phyloP scores from a whole-genome alignment of 129 eudicot species.

The Flaveria linearis region DNA sequence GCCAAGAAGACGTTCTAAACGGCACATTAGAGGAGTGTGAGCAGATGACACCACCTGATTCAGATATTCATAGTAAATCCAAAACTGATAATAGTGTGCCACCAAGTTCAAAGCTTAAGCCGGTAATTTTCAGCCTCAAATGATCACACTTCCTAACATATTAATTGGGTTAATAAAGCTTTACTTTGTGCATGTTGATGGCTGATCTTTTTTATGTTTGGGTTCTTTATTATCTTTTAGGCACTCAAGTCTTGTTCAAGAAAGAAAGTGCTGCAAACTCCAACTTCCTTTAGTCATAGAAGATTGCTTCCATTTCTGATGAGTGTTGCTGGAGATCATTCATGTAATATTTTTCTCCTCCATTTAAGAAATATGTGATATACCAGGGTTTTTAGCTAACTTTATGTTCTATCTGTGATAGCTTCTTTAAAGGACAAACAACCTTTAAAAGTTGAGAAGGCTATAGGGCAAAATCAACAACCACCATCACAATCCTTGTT shows the following conservation, averaged over 20 bases:
- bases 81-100: constrained; percentile 8
- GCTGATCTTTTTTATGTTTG: constrained; percentile 6
- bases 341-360: constrained; percentile 33
- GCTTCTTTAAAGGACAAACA: constrained; percentile 32
- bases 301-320: constrained; percentile 70
- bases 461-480: constrained; percentile 36
- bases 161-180: not conserved
- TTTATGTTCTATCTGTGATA: constrained; percentile 25
- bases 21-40: constrained; percentile 33
- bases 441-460: constrained; percentile 31
- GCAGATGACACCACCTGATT: constrained; percentile 74
- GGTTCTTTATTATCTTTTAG: constrained; percentile 27
- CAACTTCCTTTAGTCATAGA: constrained; percentile 65
- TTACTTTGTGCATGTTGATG: not conserved
- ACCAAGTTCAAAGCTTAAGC: constrained; percentile 31
- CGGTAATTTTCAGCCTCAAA: constrained; percentile 32
- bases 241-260: constrained; percentile 61
- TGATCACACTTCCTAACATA: not conserved
- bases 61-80: constrained; percentile 32
- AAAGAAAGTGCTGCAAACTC: constrained; percentile 48
- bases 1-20: constrained; percentile 28
- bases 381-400: not conserved
- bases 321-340: constrained; percentile 44
- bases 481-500: constrained; percentile 15
- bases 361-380: not conserved